Percentiles rank a stretch among this genome's conserved stretches.
Conservation (phyloP, 192 early-diverging fungal genomes). For the Allomyces arbusculus region DNA sequence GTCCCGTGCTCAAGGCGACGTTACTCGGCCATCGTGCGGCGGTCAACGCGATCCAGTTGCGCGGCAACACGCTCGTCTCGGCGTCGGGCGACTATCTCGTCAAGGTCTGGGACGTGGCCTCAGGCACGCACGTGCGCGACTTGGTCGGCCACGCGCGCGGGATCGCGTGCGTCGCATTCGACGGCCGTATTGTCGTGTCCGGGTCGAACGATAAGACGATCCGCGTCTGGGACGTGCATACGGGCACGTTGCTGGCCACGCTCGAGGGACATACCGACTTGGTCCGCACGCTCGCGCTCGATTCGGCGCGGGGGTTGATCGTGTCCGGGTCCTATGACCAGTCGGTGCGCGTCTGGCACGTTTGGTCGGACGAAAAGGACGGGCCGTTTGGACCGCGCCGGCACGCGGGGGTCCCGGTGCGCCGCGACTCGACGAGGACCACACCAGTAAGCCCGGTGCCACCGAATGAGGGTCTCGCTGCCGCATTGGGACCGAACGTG, state of each 20-base stretch:
- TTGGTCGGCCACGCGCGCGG: slow-evolving; percentile 64
- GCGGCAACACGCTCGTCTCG: slow-evolving; percentile 46
- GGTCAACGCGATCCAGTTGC: slow-evolving; percentile 77
- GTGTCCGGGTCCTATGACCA: slow-evolving; percentile 89
- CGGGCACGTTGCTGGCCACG: slow-evolving; percentile 37
- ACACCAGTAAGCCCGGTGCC: not conserved
- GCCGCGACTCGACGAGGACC: not conserved
- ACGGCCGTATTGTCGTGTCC: slow-evolving; percentile 50
- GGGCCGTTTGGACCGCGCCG: not conserved
- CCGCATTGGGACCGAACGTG: too few relatives aligned
- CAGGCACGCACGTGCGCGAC: slow-evolving; percentile 47
- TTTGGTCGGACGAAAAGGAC: not conserved
- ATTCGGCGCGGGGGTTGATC: slow-evolving; percentile 14
- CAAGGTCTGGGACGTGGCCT: slow-evolving; percentile 57
- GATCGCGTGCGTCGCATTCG: slow-evolving; percentile 67
- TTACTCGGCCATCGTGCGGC: slow-evolving; percentile 73
- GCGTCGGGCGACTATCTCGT: slow-evolving; percentile 66
- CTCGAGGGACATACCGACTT: slow-evolving; percentile 47
- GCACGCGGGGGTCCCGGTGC: not conserved
- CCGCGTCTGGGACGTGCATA: slow-evolving; percentile 55
- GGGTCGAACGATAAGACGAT: slow-evolving; percentile 69
- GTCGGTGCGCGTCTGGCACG: slow-evolving; percentile 71
- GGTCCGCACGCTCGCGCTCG: slow-evolving; percentile 47
- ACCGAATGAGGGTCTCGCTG: not conserved
- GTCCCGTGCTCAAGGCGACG: slow-evolving; percentile 19